Evolutionary conservation across 106 monocot species (phyloP).

Genomic region (Acorus gramineus): DNA sequence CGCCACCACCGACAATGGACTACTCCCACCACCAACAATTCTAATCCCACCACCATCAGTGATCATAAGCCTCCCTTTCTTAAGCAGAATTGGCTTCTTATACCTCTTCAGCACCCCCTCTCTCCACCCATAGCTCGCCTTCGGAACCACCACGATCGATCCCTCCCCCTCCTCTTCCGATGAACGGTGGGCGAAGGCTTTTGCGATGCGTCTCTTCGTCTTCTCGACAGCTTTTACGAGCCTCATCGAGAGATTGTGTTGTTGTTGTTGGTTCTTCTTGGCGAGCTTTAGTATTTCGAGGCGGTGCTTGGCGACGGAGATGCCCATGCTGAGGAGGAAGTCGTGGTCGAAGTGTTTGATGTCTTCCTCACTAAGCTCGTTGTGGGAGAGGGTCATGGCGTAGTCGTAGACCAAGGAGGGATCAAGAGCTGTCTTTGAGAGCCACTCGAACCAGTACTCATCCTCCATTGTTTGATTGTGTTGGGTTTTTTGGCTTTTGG

Average conservation of each 20-base stretch:
- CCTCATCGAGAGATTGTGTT: not conserved
- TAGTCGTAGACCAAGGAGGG: constrained; percentile 31
- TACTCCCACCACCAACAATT: not conserved
- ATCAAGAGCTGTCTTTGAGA: constrained; percentile 35
- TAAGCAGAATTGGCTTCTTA: not conserved
- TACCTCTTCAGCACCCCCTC: constrained; percentile 11
- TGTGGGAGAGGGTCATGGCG: constrained; percentile 33
- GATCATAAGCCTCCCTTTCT: constrained; percentile 14
- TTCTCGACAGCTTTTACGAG: constrained; percentile 15
- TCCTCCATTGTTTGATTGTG: too few relatives aligned
- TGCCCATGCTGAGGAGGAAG: constrained; percentile 78
- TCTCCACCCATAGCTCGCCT: not conserved
- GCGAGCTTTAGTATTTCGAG: constrained; percentile 52
- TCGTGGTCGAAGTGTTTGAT: constrained; percentile 49
- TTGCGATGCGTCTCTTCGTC: constrained; percentile 15
- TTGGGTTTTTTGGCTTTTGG: too few relatives aligned
- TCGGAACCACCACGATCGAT: constrained; percentile 7
- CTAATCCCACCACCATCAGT: constrained; percentile 1
- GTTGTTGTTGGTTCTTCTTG: constrained; percentile 2
- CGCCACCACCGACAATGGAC: not conserved
- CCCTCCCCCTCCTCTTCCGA: not conserved
- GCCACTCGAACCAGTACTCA: constrained; percentile 68
- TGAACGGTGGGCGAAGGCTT: not conserved
- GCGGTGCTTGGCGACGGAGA: constrained; percentile 58
- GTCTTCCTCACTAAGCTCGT: constrained; percentile 71